phyloP scores from a whole-genome alignment of 1,139 yeast genomes.

The Arxiozyma heterogenica region DNA sequence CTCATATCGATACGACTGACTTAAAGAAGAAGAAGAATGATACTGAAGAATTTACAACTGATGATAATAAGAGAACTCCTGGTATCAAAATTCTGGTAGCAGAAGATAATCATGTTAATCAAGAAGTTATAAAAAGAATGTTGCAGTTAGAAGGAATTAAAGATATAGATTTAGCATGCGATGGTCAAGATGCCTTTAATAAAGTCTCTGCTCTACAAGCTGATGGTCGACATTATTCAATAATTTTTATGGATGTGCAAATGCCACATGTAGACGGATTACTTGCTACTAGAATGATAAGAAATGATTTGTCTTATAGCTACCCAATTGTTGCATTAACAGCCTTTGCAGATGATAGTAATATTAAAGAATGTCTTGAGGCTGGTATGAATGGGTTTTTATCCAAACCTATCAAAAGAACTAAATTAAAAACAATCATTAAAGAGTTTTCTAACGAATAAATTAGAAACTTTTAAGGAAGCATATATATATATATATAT shows the following conservation, averaged over 20 bases:
- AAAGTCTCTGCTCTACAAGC: conserved; percentile 43
- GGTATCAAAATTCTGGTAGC: conserved; percentile 62
- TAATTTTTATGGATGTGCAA: conserved; percentile 92
- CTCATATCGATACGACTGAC: background rate
- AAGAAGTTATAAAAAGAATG: conserved; percentile 83
- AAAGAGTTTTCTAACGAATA: conserved; percentile 22
- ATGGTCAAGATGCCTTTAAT: conserved; percentile 83
- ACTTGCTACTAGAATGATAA: conserved; percentile 65
- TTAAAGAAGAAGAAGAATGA: background rate
- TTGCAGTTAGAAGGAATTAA: conserved; percentile 66
- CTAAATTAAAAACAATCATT: conserved; percentile 46
- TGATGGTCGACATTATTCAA: conserved; percentile 41
- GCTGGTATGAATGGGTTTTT: conserved; percentile 86
- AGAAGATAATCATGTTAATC: conserved; percentile 86
- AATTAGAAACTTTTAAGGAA: background rate
- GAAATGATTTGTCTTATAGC: conserved; percentile 52
- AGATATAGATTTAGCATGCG: conserved; percentile 67
- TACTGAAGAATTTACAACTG: background rate
- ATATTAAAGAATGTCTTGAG: conserved; percentile 63
- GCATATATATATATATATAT: background rate
- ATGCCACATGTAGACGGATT: conserved; percentile 93
- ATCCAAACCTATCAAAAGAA: conserved; percentile 76
- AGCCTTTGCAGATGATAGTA: conserved; percentile 86
- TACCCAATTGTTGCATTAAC: conserved; percentile 88
- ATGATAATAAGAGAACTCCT: conserved; percentile 6